These are phyloP conservation scores for Hanseniaspora vineae DNA, from an alignment of 805 yeast species.

Conservation along the genomic window DNA sequence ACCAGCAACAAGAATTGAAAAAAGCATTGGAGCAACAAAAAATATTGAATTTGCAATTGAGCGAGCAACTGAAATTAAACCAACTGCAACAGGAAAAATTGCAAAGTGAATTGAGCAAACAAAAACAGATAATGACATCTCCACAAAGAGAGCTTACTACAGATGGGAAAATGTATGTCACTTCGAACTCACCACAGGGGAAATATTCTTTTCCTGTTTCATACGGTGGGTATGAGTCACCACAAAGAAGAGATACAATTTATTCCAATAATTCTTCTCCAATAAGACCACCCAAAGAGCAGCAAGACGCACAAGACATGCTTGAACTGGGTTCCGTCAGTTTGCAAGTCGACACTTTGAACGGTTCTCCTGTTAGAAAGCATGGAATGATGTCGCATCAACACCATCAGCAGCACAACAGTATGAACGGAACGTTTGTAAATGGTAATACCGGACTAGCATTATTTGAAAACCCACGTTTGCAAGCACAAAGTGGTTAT, in stretches of 20 bases:
- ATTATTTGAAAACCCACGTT: too few relatives aligned
- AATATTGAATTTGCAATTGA: slow-evolving; percentile 17
- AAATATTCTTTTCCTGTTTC: slow-evolving; percentile 25
- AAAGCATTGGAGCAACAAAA: slow-evolving; percentile 19
- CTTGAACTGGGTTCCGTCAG: not conserved
- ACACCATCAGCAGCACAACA: not conserved
- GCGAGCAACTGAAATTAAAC: slow-evolving; percentile 17
- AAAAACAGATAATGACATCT: slow-evolving; percentile 6
- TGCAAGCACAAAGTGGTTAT: too few relatives aligned
- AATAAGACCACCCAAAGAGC: slow-evolving; percentile 7
- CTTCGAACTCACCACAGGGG: slow-evolving; percentile 20
- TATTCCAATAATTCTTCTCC: slow-evolving; percentile 12
- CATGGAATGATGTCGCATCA: not conserved
- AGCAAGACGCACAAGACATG: slow-evolving; percentile 6
- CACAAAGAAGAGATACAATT: slow-evolving; percentile 1
- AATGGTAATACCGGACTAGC: too few relatives aligned
- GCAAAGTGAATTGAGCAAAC: slow-evolving; percentile 15
- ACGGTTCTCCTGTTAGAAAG: slow-evolving; percentile 13
- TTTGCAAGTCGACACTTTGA: slow-evolving; percentile 14
- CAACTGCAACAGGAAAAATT: slow-evolving; percentile 19
- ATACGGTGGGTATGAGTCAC: not conserved
- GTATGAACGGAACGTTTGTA: not conserved
- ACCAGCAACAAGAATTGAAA: slow-evolving; percentile 19
- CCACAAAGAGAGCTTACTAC: not conserved
- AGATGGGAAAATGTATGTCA: slow-evolving; percentile 15